Percentiles rank a stretch among this genome's conserved stretches.
Conservation (phyloP, 176 grass and related monocot genomes). For the Coix lacrymajobi region DNA sequence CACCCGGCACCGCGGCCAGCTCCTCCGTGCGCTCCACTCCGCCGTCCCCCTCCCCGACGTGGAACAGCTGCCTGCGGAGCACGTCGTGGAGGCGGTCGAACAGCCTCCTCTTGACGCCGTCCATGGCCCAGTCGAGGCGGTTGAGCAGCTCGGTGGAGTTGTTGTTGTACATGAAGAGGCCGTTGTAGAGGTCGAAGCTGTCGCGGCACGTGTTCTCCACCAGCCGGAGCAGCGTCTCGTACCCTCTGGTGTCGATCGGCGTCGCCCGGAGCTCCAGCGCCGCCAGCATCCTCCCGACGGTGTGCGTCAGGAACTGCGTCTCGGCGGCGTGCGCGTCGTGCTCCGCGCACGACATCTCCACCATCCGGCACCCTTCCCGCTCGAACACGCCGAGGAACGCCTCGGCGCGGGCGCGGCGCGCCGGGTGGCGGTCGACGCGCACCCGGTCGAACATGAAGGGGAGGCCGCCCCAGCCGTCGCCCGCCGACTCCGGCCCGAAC, state of each 20-base stretch:
- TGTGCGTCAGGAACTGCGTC: constrained; percentile 83
- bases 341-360: constrained; percentile 61
- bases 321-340: constrained; percentile 69
- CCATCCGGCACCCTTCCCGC: constrained; percentile 72
- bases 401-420: constrained; percentile 31
- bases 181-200: constrained; percentile 92
- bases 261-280: constrained; percentile 36
- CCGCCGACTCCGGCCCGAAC: constrained; percentile 74
- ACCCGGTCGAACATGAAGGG: constrained; percentile 66
- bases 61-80: constrained; percentile 61
- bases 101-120: constrained; percentile 64
- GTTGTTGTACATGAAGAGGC: constrained; percentile 91
- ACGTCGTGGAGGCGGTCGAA: constrained; percentile 60
- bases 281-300: constrained; percentile 56
- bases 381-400: constrained; percentile 56
- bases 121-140: constrained; percentile 57
- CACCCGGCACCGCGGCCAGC: background rate
- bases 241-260: constrained; percentile 49
- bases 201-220: constrained; percentile 87
- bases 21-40: background rate
- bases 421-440: constrained; percentile 37
- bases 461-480: constrained; percentile 55
- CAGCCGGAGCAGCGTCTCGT: constrained; percentile 66
- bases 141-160: constrained; percentile 74
- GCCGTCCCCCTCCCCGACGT: constrained; percentile 14